These are phyloP conservation scores for Phaffomyces thermotolerans DNA, from an alignment of 805 yeast genomes.

Conservation along the genomic window DNA sequence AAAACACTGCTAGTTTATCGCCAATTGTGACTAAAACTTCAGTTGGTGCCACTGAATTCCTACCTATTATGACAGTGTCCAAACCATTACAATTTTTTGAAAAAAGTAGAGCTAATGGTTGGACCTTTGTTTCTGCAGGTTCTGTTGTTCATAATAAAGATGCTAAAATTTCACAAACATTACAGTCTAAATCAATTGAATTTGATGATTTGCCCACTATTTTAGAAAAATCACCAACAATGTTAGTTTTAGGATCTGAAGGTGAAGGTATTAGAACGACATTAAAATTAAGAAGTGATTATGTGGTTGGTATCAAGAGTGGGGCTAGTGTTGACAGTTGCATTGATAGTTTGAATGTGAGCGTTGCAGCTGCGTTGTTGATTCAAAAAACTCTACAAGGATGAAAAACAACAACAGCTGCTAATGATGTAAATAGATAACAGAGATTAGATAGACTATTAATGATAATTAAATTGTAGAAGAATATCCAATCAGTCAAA, in stretches of 20 bases:
- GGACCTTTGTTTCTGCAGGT: constrained; percentile 66
- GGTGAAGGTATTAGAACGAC: constrained; percentile 74
- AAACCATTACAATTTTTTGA: constrained; percentile 60
- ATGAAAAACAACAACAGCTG: not conserved
- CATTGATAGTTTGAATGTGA: constrained; percentile 81
- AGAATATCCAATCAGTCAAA: not conserved
- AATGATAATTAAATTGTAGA: too few relatives aligned
- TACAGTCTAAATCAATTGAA: constrained; percentile 31
- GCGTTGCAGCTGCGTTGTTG: constrained; percentile 79
- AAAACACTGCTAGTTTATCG: constrained; percentile 66
- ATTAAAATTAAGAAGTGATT: constrained; percentile 51
- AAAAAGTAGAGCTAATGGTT: constrained; percentile 44
- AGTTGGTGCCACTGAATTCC: constrained; percentile 75
- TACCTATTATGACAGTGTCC: constrained; percentile 52
- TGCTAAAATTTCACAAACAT: constrained; percentile 19
- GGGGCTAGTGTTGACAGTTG: constrained; percentile 26
- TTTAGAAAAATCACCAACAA: constrained; percentile 45
- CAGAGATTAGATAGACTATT: not conserved
- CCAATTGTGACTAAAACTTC: constrained; percentile 77
- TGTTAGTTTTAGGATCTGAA: constrained; percentile 80
- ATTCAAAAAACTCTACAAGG: constrained; percentile 27
- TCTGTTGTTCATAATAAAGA: constrained; percentile 30
- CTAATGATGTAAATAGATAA: not conserved
- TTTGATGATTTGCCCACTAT: constrained; percentile 37
- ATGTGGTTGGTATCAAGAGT: constrained; percentile 28